Conservation (phyloP, 805 yeast genomes). For the Candida nanaspora region DNA sequence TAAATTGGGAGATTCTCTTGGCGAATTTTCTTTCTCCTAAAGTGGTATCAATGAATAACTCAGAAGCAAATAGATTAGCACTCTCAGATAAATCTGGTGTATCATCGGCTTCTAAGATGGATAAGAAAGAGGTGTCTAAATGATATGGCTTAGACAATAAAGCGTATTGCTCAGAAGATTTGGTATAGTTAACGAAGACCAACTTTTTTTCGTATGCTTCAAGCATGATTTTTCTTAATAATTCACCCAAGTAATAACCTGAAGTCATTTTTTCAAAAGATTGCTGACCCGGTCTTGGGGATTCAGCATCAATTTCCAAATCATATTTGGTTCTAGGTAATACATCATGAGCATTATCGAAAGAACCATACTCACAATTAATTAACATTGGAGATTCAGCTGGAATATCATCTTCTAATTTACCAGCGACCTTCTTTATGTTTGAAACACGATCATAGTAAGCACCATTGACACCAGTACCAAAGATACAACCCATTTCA, state of each 20-base stretch:
- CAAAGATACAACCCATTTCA: slow-evolving; percentile 95
- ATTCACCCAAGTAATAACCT: slow-evolving; percentile 94
- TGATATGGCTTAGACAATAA: slow-evolving; percentile 60
- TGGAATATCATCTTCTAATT: slow-evolving; percentile 57
- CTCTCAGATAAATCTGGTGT: slow-evolving; percentile 78
- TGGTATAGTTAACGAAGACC: slow-evolving; percentile 50
- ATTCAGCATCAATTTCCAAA: slow-evolving; percentile 68
- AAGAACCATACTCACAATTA: slow-evolving; percentile 98
- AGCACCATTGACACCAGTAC: slow-evolving; percentile 98
- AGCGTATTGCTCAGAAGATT: slow-evolving; percentile 47
- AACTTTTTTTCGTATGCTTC: slow-evolving; percentile 63
- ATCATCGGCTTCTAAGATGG: slow-evolving; percentile 84
- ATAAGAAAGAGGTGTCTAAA: slow-evolving; percentile 86
- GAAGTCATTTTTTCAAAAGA: slow-evolving; percentile 97
- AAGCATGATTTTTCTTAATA: slow-evolving; percentile 71
- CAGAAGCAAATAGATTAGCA: slow-evolving; percentile 53
- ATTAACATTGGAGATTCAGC: slow-evolving; percentile 80
- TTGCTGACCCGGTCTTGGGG: slow-evolving; percentile 98
- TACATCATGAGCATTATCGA: slow-evolving; percentile 82
- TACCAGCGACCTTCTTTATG: slow-evolving; percentile 82
- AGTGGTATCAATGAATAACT: slow-evolving; percentile 61
- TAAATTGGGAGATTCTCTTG: slow-evolving; percentile 75
- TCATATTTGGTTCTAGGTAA: slow-evolving; percentile 93
- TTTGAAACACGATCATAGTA: slow-evolving; percentile 74
- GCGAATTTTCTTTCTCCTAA: slow-evolving; percentile 77